These are phyloP conservation scores for Phlyctochytrium planicorne DNA, from an alignment of 192 early-diverging fungal genomes.

Conservation along the genomic window DNA sequence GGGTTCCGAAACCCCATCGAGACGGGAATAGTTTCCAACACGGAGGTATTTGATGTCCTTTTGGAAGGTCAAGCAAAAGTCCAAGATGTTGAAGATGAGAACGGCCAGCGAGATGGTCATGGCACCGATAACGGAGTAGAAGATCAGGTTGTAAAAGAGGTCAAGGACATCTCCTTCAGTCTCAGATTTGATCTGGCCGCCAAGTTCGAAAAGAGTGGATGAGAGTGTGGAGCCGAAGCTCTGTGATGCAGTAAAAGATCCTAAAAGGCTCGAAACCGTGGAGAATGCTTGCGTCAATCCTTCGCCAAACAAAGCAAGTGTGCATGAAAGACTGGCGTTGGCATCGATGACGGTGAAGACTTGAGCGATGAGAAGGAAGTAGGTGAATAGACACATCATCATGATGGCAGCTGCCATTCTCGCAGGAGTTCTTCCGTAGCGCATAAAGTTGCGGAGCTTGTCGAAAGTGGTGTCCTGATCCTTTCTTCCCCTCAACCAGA, in stretches of 20 bases:
- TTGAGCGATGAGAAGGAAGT: background rate
- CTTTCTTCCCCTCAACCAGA: constrained; percentile 8
- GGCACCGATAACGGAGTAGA: background rate
- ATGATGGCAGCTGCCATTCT: constrained; percentile 2
- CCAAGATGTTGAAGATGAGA: constrained; percentile 11
- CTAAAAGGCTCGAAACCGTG: background rate
- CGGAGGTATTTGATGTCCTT: constrained; percentile 2
- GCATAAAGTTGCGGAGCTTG: background rate
- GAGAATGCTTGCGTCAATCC: background rate
- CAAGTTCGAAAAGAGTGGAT: background rate
- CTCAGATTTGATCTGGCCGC: background rate
- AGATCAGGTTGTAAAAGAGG: constrained; percentile 5
- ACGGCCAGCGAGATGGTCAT: background rate
- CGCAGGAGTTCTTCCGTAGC: background rate
- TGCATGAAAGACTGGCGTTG: constrained; percentile 5
- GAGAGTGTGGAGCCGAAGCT: background rate
- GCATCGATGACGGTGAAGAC: too few relatives aligned
- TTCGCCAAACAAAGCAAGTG: background rate
- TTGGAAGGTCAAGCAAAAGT: background rate
- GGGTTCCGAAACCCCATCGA: background rate
- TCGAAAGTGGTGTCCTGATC: background rate
- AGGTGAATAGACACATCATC: constrained; percentile 15
- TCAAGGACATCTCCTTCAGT: background rate
- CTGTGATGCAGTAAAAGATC: background rate
- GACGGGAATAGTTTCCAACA: constrained; percentile 1